phyloP scores from a whole-genome alignment of 768 basidiomycete species.

The Trametopsis cervina region DNA sequence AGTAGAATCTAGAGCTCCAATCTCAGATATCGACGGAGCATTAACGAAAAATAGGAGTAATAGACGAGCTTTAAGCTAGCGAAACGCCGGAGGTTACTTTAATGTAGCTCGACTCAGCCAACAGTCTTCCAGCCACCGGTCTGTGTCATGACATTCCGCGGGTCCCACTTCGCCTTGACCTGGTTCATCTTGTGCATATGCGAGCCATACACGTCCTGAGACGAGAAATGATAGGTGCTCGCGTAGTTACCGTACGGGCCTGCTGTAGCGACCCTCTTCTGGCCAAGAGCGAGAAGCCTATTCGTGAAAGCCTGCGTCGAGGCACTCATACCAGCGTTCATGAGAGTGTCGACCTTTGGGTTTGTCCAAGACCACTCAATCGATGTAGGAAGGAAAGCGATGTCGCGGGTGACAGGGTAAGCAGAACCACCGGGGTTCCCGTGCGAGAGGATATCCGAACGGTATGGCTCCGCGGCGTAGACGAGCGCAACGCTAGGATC shows the following conservation, averaged over 20 bases:
- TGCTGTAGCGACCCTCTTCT: slow-evolving; percentile 31
- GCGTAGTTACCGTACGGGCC: slow-evolving; percentile 58
- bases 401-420: slow-evolving; percentile 37
- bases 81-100: too few relatives aligned
- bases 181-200: slow-evolving; percentile 34
- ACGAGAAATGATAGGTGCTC: slow-evolving; percentile 36
- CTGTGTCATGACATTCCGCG: slow-evolving; percentile 54
- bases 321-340: slow-evolving; percentile 34
- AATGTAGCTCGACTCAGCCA: too few relatives aligned
- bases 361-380: slow-evolving; percentile 35
- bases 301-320: slow-evolving; percentile 32
- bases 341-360: slow-evolving; percentile 29
- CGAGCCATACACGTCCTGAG: slow-evolving; percentile 43
- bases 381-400: slow-evolving; percentile 36
- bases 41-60: too few relatives aligned
- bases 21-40: too few relatives aligned
- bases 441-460: slow-evolving; percentile 33
- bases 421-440: slow-evolving; percentile 30
- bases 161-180: slow-evolving; percentile 44
- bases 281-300: slow-evolving; percentile 34
- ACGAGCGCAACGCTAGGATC: too few relatives aligned
- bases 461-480: slow-evolving; percentile 50
- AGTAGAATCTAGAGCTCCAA: too few relatives aligned
- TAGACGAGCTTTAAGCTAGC: too few relatives aligned
- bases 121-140: slow-evolving; percentile 59